phyloP scores from a whole-genome alignment of 2,329 filamentous ascomycete genomes.

The Ophiocordyceps polyrhachis-furcata region DNA sequence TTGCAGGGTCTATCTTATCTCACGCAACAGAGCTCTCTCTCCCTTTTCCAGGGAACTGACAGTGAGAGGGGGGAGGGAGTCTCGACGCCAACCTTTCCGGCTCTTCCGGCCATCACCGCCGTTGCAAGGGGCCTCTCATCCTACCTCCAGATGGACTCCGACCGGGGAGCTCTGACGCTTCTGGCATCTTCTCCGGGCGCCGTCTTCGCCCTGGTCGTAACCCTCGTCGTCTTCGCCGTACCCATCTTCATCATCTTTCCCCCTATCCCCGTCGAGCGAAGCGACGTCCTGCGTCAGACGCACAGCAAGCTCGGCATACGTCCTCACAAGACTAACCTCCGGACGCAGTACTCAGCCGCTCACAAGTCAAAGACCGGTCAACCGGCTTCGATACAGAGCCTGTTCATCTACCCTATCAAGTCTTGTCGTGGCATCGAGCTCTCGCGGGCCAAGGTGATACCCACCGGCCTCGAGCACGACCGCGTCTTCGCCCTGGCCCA shows the following conservation, averaged over 20 bases:
- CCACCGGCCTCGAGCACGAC: conserved; percentile 59
- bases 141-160: background rate
- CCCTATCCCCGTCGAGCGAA: conserved; percentile 30
- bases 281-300: conserved; percentile 35
- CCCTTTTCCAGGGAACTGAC: too few relatives aligned
- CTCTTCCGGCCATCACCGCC: background rate
- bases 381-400: conserved; percentile 29
- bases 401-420: conserved; percentile 71
- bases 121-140: too few relatives aligned
- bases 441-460: conserved; percentile 39
- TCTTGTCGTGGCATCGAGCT: conserved; percentile 65
- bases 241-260: conserved; percentile 36
- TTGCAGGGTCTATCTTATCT: too few relatives aligned
- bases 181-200: conserved; percentile 11
- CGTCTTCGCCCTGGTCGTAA: conserved; percentile 22
- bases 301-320: conserved; percentile 29
- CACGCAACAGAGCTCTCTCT: too few relatives aligned
- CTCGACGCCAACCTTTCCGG: background rate
- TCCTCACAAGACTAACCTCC: conserved; percentile 18
- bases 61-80: too few relatives aligned
- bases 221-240: conserved; percentile 29
- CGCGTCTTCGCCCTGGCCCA: conserved; percentile 71
- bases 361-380: conserved; percentile 7
- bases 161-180: conserved; percentile 3
- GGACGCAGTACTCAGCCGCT: conserved; percentile 7